Base-by-base conservation (phyloP, 2,329 filamentous ascomycete species). In the Amesomyces nigricolor region DNA sequence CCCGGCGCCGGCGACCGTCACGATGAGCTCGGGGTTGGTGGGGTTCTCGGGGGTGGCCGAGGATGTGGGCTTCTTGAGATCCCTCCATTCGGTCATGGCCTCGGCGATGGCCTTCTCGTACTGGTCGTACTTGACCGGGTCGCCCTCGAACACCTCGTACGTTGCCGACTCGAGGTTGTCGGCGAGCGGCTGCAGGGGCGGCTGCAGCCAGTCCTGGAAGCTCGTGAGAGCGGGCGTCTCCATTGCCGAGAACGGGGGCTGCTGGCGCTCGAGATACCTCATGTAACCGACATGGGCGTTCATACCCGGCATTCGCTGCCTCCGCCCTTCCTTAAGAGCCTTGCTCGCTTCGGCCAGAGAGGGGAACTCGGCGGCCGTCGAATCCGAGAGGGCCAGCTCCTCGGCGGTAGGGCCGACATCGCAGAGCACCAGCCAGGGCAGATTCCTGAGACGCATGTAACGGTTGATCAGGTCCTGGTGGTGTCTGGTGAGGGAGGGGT, bases 131-230 rank as follows among this genome's bases (percentile, higher is more conserved):
- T 99, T 99, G 72, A 99, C 88, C 0, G 94, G 94, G 61, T 99
- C 95, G 63, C 95, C 95, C 70, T 99, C 94, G 66, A 99, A 99
- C 2, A 97, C 92, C 68, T 99, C 94, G 70, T 99, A 99, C 0
- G 94, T 99, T 42, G 95, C 88, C 46, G 91, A 96, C 70, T 99
- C 95, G 13, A 99, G 79, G 64, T 99, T 99, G 70, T 99, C 94
- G 0, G 92, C 92, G 13, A 99, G 78, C 0, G 94, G 94, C 69
- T 99, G 95, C 40, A 99, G 77, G 2, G 94, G 94, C 2, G 91
- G 91, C 70, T 99, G 94, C 10, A 99, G 78, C 78, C 94, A 99
- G 70, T 99, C 94, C 66, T 99, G 95, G 82, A 84, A 80, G 63
- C 74, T 80, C 4, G 74, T 77, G 54, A 84, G 67, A 1, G 77